phyloP scores from a whole-genome alignment of 352 stramenopile species.

The Globisporangium splendens region DNA sequence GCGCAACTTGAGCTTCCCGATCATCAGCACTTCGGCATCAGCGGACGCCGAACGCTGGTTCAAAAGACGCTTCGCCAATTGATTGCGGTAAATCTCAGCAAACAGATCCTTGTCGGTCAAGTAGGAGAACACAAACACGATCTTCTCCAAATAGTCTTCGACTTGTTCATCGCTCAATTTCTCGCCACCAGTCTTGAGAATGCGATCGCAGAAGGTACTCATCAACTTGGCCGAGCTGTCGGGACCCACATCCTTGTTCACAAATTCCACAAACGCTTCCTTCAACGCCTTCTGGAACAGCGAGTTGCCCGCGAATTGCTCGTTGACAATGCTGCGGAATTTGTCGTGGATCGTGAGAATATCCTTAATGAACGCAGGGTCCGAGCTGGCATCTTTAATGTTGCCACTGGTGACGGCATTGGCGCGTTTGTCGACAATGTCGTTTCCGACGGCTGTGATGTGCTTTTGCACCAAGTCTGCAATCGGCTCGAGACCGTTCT shows the following conservation, averaged over 20 bases:
- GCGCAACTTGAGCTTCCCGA: constrained; percentile 98
- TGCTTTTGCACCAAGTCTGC: constrained; percentile 95
- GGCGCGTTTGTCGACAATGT: constrained; percentile 84
- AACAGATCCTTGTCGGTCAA: constrained; percentile 99
- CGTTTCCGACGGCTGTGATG: constrained; percentile 88
- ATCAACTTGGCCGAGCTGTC: constrained; percentile 99
- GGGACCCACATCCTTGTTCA: constrained; percentile 98
- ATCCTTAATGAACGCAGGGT: constrained; percentile 97
- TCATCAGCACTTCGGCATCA: constrained; percentile 98
- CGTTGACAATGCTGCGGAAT: constrained; percentile 96
- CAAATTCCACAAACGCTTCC: constrained; percentile 99
- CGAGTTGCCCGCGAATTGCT: constrained; percentile 95
- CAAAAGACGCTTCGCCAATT: constrained; percentile 97
- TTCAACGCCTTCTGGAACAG: constrained; percentile 99
- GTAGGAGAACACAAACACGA: constrained; percentile 99
- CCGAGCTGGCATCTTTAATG: constrained; percentile 89
- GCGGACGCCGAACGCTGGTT: constrained; percentile 97
- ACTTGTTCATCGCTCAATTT: constrained; percentile 97
- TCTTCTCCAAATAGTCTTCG: constrained; percentile 96
- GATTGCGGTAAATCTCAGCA: constrained; percentile 98
- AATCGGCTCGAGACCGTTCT: constrained; percentile 96
- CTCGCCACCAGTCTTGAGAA: constrained; percentile 98
- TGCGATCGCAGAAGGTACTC: constrained; percentile 98
- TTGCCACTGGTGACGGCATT: constrained; percentile 90
- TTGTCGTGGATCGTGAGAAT: constrained; percentile 98